Evolutionary conservation across 1,139 yeast species (phyloP).

Genomic region (Wickerhamiella pararugosa): DNA sequence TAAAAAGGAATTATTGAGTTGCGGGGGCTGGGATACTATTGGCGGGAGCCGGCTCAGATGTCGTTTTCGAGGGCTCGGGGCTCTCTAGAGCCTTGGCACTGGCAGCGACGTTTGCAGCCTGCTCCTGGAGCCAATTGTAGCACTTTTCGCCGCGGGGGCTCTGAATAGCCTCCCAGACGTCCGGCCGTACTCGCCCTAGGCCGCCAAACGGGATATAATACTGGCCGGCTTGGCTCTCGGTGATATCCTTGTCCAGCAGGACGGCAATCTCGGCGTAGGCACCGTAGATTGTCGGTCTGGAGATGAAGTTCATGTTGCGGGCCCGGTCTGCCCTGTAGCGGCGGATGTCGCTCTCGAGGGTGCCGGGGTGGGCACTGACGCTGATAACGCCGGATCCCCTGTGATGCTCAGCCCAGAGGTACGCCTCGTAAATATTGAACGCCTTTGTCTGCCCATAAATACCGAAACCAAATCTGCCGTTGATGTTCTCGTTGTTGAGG

Average conservation of each 20-base stretch:
- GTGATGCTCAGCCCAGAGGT: constrained; percentile 29
- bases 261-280: constrained; percentile 31
- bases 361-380: constrained; percentile 35
- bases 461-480: constrained; percentile 13
- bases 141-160: constrained; percentile 14
- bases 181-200: constrained; percentile 15
- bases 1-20: no score
- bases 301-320: constrained; percentile 9
- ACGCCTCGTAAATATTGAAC: constrained; percentile 27
- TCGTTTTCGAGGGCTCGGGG: no score
- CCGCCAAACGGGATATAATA: constrained; percentile 21
- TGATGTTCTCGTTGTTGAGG: constrained; percentile 11
- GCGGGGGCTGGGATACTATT: no score
- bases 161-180: constrained; percentile 15
- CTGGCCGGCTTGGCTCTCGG: constrained; percentile 24
- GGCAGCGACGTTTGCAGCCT: not conserved
- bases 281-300: constrained; percentile 23
- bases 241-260: constrained; percentile 28
- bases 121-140: constrained; percentile 12
- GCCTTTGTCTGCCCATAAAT: constrained; percentile 22
- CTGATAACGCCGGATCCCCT: constrained; percentile 26
- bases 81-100: no score
- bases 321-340: constrained; percentile 19
- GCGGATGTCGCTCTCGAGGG: constrained; percentile 27
- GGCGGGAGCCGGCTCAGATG: no score